Evolutionary conservation across 352 stramenopile genomes (phyloP), one percentile per base, ranked within the genome.

Genomic region (Globisporangium polare): DNA sequence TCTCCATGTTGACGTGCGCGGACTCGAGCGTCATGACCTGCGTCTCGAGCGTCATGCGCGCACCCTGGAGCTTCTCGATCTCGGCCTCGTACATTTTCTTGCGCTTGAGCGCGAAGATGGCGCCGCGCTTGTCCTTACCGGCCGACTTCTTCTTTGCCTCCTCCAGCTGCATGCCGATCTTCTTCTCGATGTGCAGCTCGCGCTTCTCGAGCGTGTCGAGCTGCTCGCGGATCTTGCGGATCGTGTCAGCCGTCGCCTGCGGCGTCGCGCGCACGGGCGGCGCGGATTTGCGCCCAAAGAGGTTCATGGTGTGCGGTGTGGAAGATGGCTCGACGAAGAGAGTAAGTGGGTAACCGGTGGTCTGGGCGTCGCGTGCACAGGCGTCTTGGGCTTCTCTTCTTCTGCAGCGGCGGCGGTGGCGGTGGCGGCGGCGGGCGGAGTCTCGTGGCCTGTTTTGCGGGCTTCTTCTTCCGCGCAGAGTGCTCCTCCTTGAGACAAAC

Each of bases 81-180:
- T 99, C 96, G 43, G 89, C 84, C 70, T 99, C 96, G 71, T 98
- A 98, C 77, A 99, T 95, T 66, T 99, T 99, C 86, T 99, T 99
- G 66, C 95, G 89, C 78, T 99, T 99, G 43, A 99, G 87, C 51
- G 93, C 92, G 73, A 98, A 99, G 45, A 99, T 88, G 29, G 97
- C 97, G 57, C 96, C 96, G 70, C 96, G 96, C 65, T 99, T 99
- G 82, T 99, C 96, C 65, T 98, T 98, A 43, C 85, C 88, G 13
- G 85, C 87, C 75, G 96, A 98, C 74, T 99, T 99, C 42, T 86
- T 90, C 78, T 99, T 98, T 29, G 97, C 97, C 58, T 99, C 95
- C 22, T 85, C 75, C 10, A 98, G 60, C 70, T 98, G 90, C 66
- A 85, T 60, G 52, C 88, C 80, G 56, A 99, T 98, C 78, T 99